Base-by-base conservation (phyloP, 139 green algal species). In the Chlamydomonas sp. region DNA sequence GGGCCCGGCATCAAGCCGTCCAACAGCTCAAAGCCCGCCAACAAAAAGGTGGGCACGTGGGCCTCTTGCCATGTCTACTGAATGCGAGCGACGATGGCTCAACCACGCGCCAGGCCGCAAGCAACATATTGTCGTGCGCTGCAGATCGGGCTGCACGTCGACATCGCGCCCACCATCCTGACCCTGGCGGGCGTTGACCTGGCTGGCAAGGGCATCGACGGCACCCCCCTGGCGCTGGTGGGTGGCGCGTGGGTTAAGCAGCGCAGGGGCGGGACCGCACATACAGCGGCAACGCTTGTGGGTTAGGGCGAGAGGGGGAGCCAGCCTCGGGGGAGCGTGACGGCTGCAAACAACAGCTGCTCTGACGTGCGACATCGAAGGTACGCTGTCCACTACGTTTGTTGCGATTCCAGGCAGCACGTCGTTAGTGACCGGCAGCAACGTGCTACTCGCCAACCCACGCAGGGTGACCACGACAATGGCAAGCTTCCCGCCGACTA, bases 91-190 rank as follows among this genome's bases (percentile, higher is more conserved):
- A 8, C 63, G 8, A 8, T 10, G 7, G 8, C 63, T 10, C 63
- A 15, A 8, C 7, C 63, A 68, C 63, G 10, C 63, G 10, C 63
- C 7, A 8, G 10, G 8, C 7, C 63, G 10, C 20, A 20, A 12
- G 4, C 15, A 12, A 31, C 18, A 60, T n/a, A 63, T 1, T 66
- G 15, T 5, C 57, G 20, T 78, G 73, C n/a, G 9, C 31, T 16
- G 73, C 74, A 88, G 84, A 75, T 88, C 8, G 84, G 84, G 9
- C 64, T 88, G 4, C 84, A 88, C n/a, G 84, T 88, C 57, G 84
- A 88, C 84, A 78, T 88, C 16, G 84, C 84, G 64, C 84, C 84
- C 49, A 88, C 84, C 63, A 78, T 88, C 84, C 74, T 88, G 49
- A 78, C 75, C 12, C 74, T 88, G 63, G 84, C 84, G 16, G 83